Percentiles rank a stretch among this genome's conserved stretches.
These are phyloP conservation scores for Xylaria multiplex DNA, from an alignment of 2,329 filamentous ascomycete genomes.

Conservation along the genomic window DNA sequence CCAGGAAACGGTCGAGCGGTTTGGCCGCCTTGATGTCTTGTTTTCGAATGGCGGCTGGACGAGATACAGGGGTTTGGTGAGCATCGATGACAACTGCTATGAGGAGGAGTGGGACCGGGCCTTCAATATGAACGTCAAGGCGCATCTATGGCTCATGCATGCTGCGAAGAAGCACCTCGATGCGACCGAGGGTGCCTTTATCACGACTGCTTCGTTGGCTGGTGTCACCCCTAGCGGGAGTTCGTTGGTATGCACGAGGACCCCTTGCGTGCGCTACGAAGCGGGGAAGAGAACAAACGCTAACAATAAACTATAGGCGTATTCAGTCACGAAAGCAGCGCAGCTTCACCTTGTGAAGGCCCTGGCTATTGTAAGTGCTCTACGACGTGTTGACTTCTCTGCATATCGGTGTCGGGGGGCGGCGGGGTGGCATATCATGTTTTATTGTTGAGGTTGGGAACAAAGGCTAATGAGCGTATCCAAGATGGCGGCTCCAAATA, in stretches of 20 bases:
- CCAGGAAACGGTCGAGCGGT: conserved; percentile 63
- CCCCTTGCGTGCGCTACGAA: neutral
- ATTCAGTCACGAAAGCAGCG: conserved; percentile 81
- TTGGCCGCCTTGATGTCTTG: conserved; percentile 79
- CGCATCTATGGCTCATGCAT: conserved; percentile 68
- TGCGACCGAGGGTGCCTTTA: conserved; percentile 67
- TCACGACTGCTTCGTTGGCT: conserved; percentile 71
- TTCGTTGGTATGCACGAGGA: conserved; percentile 55
- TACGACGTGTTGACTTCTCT: neutral
- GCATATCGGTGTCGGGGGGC: neutral
- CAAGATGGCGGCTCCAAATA: conserved; percentile 60
- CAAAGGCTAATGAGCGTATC: conserved; percentile 11
- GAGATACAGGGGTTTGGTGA: conserved; percentile 54
- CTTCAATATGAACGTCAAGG: conserved; percentile 71
- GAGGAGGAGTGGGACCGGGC: conserved; percentile 69
- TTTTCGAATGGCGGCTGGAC: conserved; percentile 78
- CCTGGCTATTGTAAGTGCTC: conserved; percentile 54
- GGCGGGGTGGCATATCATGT: neutral
- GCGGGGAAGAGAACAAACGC: conserved; percentile 3
- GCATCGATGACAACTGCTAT: conserved; percentile 62
- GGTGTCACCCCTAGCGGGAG: conserved; percentile 72
- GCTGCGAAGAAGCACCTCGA: conserved; percentile 65
- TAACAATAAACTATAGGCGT: conserved; percentile 61
- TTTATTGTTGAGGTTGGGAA: neutral
- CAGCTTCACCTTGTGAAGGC: conserved; percentile 68